Base-by-base conservation (phyloP, 164 flowering plant species). In the Euptelea pleiosperma region DNA sequence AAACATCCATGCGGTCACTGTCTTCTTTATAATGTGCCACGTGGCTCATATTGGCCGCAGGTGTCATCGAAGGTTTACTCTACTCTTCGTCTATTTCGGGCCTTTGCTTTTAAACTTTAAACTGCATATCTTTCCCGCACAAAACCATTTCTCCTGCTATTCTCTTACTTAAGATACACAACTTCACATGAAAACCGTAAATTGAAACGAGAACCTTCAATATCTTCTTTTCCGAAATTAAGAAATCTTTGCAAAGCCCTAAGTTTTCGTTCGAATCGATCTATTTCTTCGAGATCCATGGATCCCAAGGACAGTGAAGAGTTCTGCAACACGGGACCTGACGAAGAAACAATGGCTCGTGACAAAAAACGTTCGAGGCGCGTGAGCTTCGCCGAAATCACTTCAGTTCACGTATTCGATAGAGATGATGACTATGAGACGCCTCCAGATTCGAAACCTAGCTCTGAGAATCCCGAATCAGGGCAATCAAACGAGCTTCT, bases 301-400 rank as follows among this genome's bases (percentile, higher is more conserved):
- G 72, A 60, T 18, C 25, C 58, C 22, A 56, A 52, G 33, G 66
- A 67, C n/a, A 19, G 44, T 2, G 77, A 66, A 51, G 71, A 70
- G 33, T 44, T 58, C 35, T 55, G 68, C 59, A 59, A 58, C 68
- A 66, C 60, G 2, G 68, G 52, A 16, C 55, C 67, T 0, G 77
- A 74, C 9, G 74, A 73, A 19, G 73, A 56, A 37, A 84, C 86
- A 2, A 5, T 70, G 1, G 86, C 81, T 16, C 39, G 67, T 11
- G 73, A 69, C 64, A 82, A 66, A 69, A 88, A 83, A 73, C 77
- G 91, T 35, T 44, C 76, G 18, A 70, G 98, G 46, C 81, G 96
- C 2, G 98, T 93, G 48, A 93, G 98, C 78, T 93, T 93, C 70
- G 98, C 92, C 3, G 96, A 93, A 52, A 81, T 78, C 60, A 93